Percentiles rank a stretch among this genome's conserved stretches.
Conservation (phyloP, 2,329 filamentous ascomycete genomes). For the Diaporthe australafricana region DNA sequence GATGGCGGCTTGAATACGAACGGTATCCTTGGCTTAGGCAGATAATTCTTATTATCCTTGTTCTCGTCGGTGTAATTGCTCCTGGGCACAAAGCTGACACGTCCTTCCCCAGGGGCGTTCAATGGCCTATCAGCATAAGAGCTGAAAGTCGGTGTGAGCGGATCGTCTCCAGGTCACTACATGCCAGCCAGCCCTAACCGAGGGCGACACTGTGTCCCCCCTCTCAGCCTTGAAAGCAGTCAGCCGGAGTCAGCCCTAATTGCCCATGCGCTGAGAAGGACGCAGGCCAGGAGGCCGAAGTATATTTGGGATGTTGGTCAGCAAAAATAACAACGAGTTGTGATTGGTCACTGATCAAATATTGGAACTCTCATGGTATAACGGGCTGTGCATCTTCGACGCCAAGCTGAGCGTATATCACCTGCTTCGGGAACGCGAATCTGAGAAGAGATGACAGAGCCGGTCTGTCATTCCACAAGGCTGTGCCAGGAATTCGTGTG, state of each 20-base stretch:
- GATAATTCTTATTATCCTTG: neutral
- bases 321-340: neutral
- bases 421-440: neutral
- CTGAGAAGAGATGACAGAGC: neutral
- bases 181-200: conserved; percentile 1
- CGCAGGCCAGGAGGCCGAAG: neutral
- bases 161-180: neutral
- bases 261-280: neutral
- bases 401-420: neutral
- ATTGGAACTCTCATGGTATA: neutral
- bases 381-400: neutral
- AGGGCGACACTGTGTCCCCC: neutral
- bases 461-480: neutral
- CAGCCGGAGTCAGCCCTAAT: conserved; percentile 27
- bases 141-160: conserved; percentile 22
- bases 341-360: neutral
- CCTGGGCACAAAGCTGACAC: neutral
- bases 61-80: neutral
- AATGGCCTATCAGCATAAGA: neutral
- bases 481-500: no score
- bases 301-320: conserved; percentile 16
- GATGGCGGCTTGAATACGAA: conserved; percentile 12
- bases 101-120: neutral
- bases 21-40: neutral
- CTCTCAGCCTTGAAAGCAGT: conserved; percentile 15